phyloP scores from a whole-genome alignment of 106 monocot species.

The Vanilla planifolia region DNA sequence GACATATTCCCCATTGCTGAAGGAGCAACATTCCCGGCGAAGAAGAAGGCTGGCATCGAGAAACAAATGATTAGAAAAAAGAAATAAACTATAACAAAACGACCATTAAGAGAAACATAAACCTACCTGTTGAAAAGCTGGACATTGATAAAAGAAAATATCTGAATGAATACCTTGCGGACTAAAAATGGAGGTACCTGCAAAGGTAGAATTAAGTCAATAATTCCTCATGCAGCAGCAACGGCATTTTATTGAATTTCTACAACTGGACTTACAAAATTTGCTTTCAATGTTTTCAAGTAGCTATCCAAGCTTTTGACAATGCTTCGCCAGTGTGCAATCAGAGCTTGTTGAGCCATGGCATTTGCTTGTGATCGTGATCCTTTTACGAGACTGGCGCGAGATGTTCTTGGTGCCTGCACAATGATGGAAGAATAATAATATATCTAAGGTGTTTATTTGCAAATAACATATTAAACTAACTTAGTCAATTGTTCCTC shows the following conservation, averaged over 20 bases:
- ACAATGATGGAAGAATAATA: not conserved
- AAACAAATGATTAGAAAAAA: not conserved
- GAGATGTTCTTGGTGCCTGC: constrained; percentile 72
- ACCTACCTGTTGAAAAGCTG: constrained; percentile 86
- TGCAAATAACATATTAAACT: no score
- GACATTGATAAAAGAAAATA: constrained; percentile 71
- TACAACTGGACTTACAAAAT: constrained; percentile 47
- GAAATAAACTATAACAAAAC: not conserved
- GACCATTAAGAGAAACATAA: not conserved
- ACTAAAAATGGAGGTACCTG: constrained; percentile 86
- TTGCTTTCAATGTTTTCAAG: constrained; percentile 63
- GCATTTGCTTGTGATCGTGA: constrained; percentile 58
- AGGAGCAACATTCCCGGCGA: constrained; percentile 79
- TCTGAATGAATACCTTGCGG: constrained; percentile 74
- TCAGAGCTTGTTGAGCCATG: constrained; percentile 52
- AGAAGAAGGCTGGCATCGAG: constrained; percentile 39
- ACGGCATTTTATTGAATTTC: not conserved
- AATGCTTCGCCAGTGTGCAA: constrained; percentile 86
- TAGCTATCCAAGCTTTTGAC: constrained; percentile 62
- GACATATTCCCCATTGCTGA: constrained; percentile 79
- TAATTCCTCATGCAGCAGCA: not conserved
- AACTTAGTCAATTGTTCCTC: no score
- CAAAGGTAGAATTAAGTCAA: constrained; percentile 6
- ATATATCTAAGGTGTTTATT: not conserved
- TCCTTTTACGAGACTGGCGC: constrained; percentile 63